These are phyloP conservation scores for Porcisia hertigi DNA, from an alignment of 208 protist genomes.

Conservation along the genomic window DNA sequence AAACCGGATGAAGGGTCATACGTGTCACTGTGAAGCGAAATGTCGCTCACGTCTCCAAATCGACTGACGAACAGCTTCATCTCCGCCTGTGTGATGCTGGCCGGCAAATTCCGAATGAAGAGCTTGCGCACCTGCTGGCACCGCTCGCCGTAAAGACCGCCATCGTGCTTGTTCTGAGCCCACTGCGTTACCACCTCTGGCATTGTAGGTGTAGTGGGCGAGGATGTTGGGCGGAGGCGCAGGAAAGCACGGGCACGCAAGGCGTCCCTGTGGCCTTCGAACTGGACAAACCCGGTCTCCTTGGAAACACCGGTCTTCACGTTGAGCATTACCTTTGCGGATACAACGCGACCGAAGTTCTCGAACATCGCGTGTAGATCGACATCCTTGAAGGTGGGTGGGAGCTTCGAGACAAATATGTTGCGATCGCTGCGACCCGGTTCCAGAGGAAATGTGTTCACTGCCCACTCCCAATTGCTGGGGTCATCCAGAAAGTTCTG, in stretches of 20 bases:
- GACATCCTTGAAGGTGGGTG: slow-evolving; percentile 32
- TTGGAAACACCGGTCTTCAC: slow-evolving; percentile 49
- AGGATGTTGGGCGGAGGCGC: slow-evolving; percentile 8
- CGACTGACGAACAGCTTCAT: slow-evolving; percentile 35
- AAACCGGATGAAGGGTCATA: slow-evolving; percentile 5
- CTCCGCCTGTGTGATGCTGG: slow-evolving; percentile 34
- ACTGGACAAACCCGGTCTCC: slow-evolving; percentile 56
- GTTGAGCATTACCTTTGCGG: slow-evolving; percentile 52
- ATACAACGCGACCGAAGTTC: slow-evolving; percentile 36
- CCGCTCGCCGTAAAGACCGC: slow-evolving; percentile 56
- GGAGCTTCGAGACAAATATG: slow-evolving; percentile 49
- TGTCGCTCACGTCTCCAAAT: slow-evolving; percentile 48
- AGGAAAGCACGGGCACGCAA: slow-evolving; percentile 17
- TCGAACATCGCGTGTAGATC: slow-evolving; percentile 37
- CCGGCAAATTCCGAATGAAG: slow-evolving; percentile 81
- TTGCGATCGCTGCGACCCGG: slow-evolving; percentile 40
- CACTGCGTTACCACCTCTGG: slow-evolving; percentile 61
- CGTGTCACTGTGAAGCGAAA: slow-evolving; percentile 72
- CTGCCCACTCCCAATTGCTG: slow-evolving; percentile 25
- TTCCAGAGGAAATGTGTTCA: slow-evolving; percentile 17
- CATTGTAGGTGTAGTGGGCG: slow-evolving; percentile 16
- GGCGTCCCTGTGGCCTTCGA: slow-evolving; percentile 12
- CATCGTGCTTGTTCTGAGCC: slow-evolving; percentile 72
- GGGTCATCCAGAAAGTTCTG: slow-evolving; percentile 19
- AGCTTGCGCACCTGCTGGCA: slow-evolving; percentile 61